Percentiles rank a stretch among this genome's conserved stretches.
Conservation (phyloP, 1,139 yeast species). For the Zygotorulaspora mrakii region DNA sequence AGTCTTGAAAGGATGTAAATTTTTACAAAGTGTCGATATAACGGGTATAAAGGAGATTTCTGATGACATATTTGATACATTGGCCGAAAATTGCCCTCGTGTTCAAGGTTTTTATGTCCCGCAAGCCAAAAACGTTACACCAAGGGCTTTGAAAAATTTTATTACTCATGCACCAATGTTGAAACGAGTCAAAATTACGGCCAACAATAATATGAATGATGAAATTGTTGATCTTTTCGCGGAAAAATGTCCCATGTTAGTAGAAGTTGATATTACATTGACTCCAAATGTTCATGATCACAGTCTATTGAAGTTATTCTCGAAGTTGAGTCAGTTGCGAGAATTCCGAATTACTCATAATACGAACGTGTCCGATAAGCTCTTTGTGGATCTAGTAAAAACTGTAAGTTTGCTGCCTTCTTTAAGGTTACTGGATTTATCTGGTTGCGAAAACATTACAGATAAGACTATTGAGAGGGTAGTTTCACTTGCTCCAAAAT, state of each 20-base stretch:
- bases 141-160: slow-evolving; percentile 58
- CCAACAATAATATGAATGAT: slow-evolving; percentile 66
- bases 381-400: slow-evolving; percentile 35
- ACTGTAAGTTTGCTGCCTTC: slow-evolving; percentile 41
- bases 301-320: slow-evolving; percentile 58
- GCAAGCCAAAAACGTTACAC: slow-evolving; percentile 68
- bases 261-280: slow-evolving; percentile 85
- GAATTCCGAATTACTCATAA: slow-evolving; percentile 82
- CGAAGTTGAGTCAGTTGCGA: slow-evolving; percentile 63
- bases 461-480: slow-evolving; percentile 74
- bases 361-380: slow-evolving; percentile 58
- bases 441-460: slow-evolving; percentile 78
- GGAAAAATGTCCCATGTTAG: slow-evolving; percentile 67
- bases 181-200: slow-evolving; percentile 78
- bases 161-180: slow-evolving; percentile 66
- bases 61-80: slow-evolving; percentile 66
- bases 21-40: slow-evolving; percentile 81
- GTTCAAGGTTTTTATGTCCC: slow-evolving; percentile 91
- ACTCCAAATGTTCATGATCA: slow-evolving; percentile 71
- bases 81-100: slow-evolving; percentile 68
- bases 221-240: slow-evolving; percentile 62
- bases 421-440: slow-evolving; percentile 76
- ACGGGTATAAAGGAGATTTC: slow-evolving; percentile 71
- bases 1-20: slow-evolving; percentile 60
- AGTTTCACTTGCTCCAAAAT: slow-evolving; percentile 73